Evolutionary conservation across 345 rosid species (phyloP).

Genomic region (Passiflora organensis): DNA sequence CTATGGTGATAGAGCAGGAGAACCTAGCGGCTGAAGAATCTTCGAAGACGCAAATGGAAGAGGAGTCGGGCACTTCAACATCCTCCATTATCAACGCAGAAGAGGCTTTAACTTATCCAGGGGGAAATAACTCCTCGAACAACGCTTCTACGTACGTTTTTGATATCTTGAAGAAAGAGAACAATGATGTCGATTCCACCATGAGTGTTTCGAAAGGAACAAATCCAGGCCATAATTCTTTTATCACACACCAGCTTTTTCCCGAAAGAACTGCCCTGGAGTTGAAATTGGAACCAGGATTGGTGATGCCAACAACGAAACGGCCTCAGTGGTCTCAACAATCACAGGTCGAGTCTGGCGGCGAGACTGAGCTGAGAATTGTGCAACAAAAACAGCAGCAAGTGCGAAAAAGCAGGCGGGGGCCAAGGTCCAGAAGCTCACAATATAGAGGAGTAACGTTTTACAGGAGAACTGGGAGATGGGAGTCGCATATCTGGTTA

Average conservation of each 20-base stretch:
- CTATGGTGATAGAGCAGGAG: not conserved
- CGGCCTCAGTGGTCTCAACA: conserved; percentile 46
- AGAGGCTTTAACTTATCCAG: conserved; percentile 22
- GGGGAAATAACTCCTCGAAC: conserved; percentile 39
- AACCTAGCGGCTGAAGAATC: no score
- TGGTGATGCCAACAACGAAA: not conserved
- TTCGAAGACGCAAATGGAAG: conserved; percentile 21
- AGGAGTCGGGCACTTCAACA: conserved; percentile 47
- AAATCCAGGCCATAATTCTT: conserved; percentile 19
- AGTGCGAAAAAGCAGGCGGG: conserved; percentile 27
- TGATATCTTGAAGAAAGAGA: conserved; percentile 36
- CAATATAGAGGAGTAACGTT: conserved; percentile 30
- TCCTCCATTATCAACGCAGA: conserved; percentile 42
- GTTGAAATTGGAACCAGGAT: conserved; percentile 19
- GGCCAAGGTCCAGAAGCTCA: conserved; percentile 33
- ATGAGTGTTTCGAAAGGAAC: not conserved
- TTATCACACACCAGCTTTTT: conserved; percentile 35
- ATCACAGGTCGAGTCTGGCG: conserved; percentile 25
- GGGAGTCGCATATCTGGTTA: conserved; percentile 34
- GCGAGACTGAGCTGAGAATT: conserved; percentile 25
- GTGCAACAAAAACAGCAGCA: conserved; percentile 39
- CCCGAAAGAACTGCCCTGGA: conserved; percentile 33
- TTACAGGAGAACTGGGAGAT: conserved; percentile 29
- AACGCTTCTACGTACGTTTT: conserved; percentile 34
- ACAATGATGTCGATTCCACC: not conserved